Percentiles rank a stretch among this genome's conserved stretches.
Conservation (phyloP, 148 eudicot species). For the Camellia japonica region DNA sequence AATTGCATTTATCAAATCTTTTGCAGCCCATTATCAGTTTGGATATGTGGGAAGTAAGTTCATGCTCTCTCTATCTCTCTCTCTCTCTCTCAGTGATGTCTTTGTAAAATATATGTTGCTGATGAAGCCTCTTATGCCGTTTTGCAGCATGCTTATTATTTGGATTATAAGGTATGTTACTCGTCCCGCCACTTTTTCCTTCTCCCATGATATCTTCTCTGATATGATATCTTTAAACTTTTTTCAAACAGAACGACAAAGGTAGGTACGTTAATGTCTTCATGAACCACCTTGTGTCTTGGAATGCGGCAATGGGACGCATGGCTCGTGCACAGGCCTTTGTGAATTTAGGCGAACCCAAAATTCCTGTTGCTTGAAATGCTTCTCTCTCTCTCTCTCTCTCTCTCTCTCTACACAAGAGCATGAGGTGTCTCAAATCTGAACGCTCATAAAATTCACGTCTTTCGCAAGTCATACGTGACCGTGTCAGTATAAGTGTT, state of each 20-base stretch:
- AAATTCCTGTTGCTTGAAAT: slow-evolving; percentile 65
- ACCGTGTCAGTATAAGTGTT: too few relatives aligned
- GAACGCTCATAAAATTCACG: too few relatives aligned
- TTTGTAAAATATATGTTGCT: slow-evolving; percentile 8
- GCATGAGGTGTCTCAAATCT: too few relatives aligned
- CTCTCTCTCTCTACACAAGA: neutral
- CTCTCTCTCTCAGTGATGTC: slow-evolving; percentile 9
- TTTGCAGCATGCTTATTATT: slow-evolving; percentile 94
- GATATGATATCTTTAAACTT: neutral
- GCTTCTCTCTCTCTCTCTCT: slow-evolving; percentile 1
- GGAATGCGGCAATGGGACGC: slow-evolving; percentile 76
- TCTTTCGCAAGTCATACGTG: too few relatives aligned
- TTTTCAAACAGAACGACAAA: slow-evolving; percentile 61
- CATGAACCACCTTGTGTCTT: slow-evolving; percentile 87
- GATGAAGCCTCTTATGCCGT: slow-evolving; percentile 12
- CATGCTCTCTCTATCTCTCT: slow-evolving; percentile 22
- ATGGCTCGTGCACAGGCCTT: slow-evolving; percentile 79
- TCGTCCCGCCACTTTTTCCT: neutral
- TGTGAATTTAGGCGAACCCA: slow-evolving; percentile 87
- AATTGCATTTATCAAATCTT: slow-evolving; percentile 8
- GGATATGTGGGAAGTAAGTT: slow-evolving; percentile 93
- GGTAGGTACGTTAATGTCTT: slow-evolving; percentile 57
- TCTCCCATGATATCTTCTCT: neutral
- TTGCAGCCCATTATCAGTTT: slow-evolving; percentile 81
- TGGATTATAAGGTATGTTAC: slow-evolving; percentile 72